Evolutionary conservation across 129 eudicot species (phyloP).

Genomic region (Tagetes erecta): DNA sequence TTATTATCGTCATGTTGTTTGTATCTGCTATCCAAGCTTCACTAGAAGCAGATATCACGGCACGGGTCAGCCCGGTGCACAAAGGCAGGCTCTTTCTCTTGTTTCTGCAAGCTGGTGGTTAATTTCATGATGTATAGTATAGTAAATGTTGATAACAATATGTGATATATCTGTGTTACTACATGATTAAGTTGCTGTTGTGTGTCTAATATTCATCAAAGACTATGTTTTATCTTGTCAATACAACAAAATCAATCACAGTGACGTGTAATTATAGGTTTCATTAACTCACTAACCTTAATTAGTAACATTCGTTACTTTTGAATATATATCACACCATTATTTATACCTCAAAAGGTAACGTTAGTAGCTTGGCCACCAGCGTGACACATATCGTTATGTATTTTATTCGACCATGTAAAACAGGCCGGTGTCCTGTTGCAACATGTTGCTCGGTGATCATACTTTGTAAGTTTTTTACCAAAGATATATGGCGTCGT

Average conservation of each 20-base stretch:
- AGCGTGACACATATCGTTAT: too few relatives aligned
- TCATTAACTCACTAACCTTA: too few relatives aligned
- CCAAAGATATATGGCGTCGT: too few relatives aligned
- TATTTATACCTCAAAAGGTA: too few relatives aligned
- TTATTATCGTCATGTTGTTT: constrained; percentile 73
- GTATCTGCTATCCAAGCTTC: constrained; percentile 77
- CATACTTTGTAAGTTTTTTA: too few relatives aligned
- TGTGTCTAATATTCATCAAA: neutral
- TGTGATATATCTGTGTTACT: neutral
- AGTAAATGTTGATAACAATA: constrained; percentile 21
- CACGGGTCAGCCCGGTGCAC: neutral
- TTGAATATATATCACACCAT: too few relatives aligned
- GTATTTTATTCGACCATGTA: too few relatives aligned
- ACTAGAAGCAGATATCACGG: constrained; percentile 19
- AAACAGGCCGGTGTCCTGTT: too few relatives aligned
- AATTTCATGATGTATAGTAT: constrained; percentile 23
- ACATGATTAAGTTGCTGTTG: neutral
- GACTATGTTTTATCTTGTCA: neutral
- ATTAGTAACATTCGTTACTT: too few relatives aligned
- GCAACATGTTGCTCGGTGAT: too few relatives aligned
- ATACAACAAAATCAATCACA: neutral
- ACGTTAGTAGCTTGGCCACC: too few relatives aligned
- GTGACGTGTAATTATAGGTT: neutral
- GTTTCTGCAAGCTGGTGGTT: neutral
- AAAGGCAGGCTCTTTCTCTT: neutral